phyloP scores from a whole-genome alignment of 192 early-diverging fungal species.

The Coemansia sp. region DNA sequence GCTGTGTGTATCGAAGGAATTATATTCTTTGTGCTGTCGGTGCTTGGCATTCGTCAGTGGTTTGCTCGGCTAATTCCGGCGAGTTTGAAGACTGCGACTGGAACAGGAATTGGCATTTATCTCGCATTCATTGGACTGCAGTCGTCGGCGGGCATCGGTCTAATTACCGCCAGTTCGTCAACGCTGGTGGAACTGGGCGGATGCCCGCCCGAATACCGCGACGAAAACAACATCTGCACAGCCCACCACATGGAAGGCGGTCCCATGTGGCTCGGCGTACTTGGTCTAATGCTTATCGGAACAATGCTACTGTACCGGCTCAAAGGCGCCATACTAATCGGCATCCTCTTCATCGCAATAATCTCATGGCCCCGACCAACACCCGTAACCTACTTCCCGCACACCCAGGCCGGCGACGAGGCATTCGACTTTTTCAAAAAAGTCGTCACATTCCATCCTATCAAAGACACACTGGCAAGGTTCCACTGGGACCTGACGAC shows the following conservation, averaged over 20 bases:
- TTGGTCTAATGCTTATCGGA: slow-evolving; percentile 71
- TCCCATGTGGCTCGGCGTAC: slow-evolving; percentile 68
- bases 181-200: slow-evolving; percentile 74
- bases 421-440: slow-evolving; percentile 71
- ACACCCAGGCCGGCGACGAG: slow-evolving; percentile 60
- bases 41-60: slow-evolving; percentile 76
- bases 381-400: slow-evolving; percentile 73
- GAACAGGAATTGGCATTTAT: slow-evolving; percentile 75
- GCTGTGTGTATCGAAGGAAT: slow-evolving; percentile 83
- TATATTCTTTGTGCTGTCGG: slow-evolving; percentile 74
- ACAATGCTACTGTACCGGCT: slow-evolving; percentile 66
- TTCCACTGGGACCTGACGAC: slow-evolving; percentile 65
- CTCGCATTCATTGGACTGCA: slow-evolving; percentile 78
- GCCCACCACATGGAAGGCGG: slow-evolving; percentile 63
- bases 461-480: slow-evolving; percentile 60
- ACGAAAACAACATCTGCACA: slow-evolving; percentile 59
- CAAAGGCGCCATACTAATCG: slow-evolving; percentile 70
- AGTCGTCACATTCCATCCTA: slow-evolving; percentile 65
- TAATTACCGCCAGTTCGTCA: slow-evolving; percentile 60
- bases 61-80: slow-evolving; percentile 73
- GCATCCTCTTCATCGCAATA: slow-evolving; percentile 67
- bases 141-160: slow-evolving; percentile 76
- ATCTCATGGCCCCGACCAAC: slow-evolving; percentile 73
- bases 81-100: slow-evolving; percentile 71
- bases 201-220: slow-evolving; percentile 58